A percentile compares a stretch with the other conserved stretches of the same genome.
These are phyloP conservation scores for Karstenula rhodostoma DNA, from an alignment of 2,329 filamentous ascomycete species.

Conservation along the genomic window DNA sequence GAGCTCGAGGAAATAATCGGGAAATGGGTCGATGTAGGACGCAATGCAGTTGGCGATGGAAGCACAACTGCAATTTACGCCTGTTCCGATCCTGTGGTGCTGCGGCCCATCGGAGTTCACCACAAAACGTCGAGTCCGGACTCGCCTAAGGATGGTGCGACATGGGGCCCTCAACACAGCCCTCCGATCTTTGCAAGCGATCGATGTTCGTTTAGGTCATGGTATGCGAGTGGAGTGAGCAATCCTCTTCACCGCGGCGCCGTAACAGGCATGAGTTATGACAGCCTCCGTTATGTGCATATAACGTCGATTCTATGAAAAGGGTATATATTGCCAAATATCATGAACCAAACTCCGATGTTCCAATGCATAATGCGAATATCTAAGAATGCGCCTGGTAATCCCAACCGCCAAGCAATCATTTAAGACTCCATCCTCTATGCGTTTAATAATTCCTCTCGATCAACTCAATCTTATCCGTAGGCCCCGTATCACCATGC, in stretches of 20 bases:
- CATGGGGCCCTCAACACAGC: background rate
- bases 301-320: background rate
- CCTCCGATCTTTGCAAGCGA: background rate
- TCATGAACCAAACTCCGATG: background rate
- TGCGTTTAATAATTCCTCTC: background rate
- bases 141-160: constrained; percentile 1
- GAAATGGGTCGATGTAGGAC: background rate
- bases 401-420: no score
- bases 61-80: background rate
- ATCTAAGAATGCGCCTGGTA: no score
- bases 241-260: no score
- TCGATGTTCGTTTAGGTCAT: no score
- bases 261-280: no score
- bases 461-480: constrained; percentile 9
- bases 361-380: background rate
- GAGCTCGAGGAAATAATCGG: constrained; percentile 18
- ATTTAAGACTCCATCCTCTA: background rate
- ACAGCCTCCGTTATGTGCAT: no score
- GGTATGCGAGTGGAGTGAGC: no score
- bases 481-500: constrained; percentile 19
- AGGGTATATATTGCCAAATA: background rate
- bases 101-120: background rate
- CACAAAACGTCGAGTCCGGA: background rate
- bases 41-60: background rate
- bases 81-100: background rate